A percentile compares a stretch with the other conserved stretches of the same genome.
These are phyloP conservation scores for Leucocoprinus birnbaumii DNA, from an alignment of 768 basidiomycete genomes.

Conservation along the genomic window DNA sequence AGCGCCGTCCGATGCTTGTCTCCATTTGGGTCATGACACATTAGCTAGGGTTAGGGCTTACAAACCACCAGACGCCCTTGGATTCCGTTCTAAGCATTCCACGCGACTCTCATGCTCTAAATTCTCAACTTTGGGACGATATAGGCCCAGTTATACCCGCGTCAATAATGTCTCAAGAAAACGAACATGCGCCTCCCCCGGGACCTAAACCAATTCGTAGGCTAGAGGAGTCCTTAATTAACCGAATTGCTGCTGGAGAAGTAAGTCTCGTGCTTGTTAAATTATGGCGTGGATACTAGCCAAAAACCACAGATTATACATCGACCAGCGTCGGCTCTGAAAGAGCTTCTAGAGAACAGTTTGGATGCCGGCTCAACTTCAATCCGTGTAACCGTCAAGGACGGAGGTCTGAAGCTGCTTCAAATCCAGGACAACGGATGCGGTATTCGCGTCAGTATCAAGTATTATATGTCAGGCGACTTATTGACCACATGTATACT, in stretches of 20 bases:
- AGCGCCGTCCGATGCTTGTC: neutral
- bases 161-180: neutral
- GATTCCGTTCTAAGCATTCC: neutral
- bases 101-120: constrained; percentile 1
- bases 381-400: constrained; percentile 87
- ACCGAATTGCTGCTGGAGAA: constrained; percentile 86
- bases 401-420: constrained; percentile 91
- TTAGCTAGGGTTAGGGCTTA: constrained; percentile 9
- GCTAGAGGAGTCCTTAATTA: constrained; percentile 81
- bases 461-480: neutral
- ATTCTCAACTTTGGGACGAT: neutral
- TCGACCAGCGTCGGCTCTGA: constrained; percentile 89
- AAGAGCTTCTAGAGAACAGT: constrained; percentile 92
- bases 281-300: too few species aligned
- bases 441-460: constrained; percentile 76
- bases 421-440: constrained; percentile 97
- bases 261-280: constrained; percentile 25
- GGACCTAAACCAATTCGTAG: constrained; percentile 55
- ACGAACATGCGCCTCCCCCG: neutral
- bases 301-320: constrained; percentile 30
- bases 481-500: neutral
- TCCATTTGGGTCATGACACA: constrained; percentile 3
- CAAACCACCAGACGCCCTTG: neutral
- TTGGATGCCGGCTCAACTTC: constrained; percentile 91
- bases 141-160: neutral